phyloP scores from a whole-genome alignment of 2,329 filamentous ascomycete genomes.

The Scedosporium dehoogii region DNA sequence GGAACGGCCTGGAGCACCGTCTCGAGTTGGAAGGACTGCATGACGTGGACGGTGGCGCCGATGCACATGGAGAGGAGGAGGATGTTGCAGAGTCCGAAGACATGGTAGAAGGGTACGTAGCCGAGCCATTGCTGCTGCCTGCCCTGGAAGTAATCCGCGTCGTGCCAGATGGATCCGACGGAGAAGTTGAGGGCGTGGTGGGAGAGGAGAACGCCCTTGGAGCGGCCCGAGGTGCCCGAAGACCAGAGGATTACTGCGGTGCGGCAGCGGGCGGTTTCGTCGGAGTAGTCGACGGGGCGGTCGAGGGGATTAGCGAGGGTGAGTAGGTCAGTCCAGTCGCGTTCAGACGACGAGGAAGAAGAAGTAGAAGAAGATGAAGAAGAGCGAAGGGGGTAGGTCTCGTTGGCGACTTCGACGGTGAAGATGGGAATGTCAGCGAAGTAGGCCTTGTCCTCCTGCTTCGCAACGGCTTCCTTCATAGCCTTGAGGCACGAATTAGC shows the following conservation, averaged over 20 bases:
- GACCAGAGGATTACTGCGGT: conserved; percentile 38
- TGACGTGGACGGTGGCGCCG: conserved; percentile 53
- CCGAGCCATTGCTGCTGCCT: conserved; percentile 40
- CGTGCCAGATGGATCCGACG: conserved; percentile 35
- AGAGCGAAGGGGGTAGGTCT: conserved; percentile 20
- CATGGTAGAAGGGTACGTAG: conserved; percentile 63
- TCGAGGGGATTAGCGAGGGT: conserved; percentile 38
- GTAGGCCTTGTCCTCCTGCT: conserved; percentile 22
- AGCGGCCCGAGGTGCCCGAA: conserved; percentile 60
- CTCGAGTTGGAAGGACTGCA: conserved; percentile 60
- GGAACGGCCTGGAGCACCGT: conserved; percentile 52
- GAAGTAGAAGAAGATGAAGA: conserved; percentile 5
- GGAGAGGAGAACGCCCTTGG: conserved; percentile 65
- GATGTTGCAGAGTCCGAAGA: conserved; percentile 48
- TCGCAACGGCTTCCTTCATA: conserved; percentile 22
- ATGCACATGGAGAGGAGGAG: conserved; percentile 44
- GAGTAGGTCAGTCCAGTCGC: conserved; percentile 55
- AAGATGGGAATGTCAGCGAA: conserved; percentile 47
- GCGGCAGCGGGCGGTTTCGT: conserved; percentile 49
- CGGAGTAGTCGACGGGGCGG: conserved; percentile 26
- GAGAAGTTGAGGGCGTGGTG: conserved; percentile 57
- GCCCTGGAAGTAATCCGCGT: conserved; percentile 33
- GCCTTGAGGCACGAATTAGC: conserved; percentile 19
- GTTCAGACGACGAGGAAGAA: conserved; percentile 7
- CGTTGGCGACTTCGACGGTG: conserved; percentile 31